These are phyloP conservation scores for Alternaria conjuncta DNA, from an alignment of 2,329 filamentous ascomycete genomes.

Conservation along the genomic window DNA sequence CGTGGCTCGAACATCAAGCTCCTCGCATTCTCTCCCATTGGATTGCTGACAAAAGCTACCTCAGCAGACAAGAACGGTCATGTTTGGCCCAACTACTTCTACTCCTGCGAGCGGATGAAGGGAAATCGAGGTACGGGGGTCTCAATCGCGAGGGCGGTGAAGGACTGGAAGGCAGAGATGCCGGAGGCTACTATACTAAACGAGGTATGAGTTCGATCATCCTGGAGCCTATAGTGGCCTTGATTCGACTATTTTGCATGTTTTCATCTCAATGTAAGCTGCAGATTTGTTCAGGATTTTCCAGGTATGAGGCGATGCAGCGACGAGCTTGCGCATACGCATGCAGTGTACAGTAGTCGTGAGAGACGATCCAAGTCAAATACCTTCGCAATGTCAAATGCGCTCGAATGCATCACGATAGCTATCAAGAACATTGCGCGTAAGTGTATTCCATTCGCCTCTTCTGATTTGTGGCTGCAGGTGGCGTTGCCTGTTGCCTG, in stretches of 20 bases:
- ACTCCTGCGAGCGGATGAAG: background rate
- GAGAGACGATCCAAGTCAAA: background rate
- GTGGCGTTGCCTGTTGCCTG: background rate
- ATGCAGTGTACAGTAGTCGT: background rate
- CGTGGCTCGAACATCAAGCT: rapidly evolving
- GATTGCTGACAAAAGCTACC: background rate
- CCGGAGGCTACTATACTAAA: background rate
- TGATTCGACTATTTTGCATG: background rate
- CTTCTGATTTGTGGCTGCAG: background rate
- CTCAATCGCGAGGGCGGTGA: background rate
- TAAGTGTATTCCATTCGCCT: background rate
- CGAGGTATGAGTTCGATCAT: background rate
- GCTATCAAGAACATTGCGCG: background rate
- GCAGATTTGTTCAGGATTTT: background rate
- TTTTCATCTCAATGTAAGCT: background rate
- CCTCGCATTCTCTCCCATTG: background rate
- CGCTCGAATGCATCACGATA: background rate
- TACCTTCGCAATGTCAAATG: background rate
- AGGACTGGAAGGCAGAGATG: background rate
- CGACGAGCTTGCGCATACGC: background rate
- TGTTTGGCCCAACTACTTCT: background rate
- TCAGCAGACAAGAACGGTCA: background rate
- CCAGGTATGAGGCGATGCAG: background rate
- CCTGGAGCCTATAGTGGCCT: background rate
- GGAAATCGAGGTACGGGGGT: background rate